These are phyloP conservation scores for Umbelopsis sp. DNA, from an alignment of 192 early-diverging fungal genomes.

Conservation along the genomic window DNA sequence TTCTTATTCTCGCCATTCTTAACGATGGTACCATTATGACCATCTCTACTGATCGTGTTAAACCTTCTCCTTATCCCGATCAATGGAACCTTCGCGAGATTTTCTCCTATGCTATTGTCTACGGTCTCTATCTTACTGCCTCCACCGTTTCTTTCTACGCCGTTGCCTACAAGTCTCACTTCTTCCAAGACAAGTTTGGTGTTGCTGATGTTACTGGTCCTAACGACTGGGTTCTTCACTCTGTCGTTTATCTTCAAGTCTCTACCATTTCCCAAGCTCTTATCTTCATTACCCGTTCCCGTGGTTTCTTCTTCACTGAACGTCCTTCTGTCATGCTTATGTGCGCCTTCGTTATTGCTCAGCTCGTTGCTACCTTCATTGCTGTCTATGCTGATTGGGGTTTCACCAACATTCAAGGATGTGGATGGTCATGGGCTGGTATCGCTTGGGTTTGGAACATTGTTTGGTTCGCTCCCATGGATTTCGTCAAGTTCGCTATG, in stretches of 20 bases:
- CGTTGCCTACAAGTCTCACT: slow-evolving; percentile 60
- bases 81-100: slow-evolving; percentile 91
- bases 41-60: slow-evolving; percentile 86
- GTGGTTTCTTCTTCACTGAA: slow-evolving; percentile 76
- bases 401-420: slow-evolving; percentile 70
- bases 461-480: slow-evolving; percentile 75
- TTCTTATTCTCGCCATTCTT: slow-evolving; percentile 87
- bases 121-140: slow-evolving; percentile 80
- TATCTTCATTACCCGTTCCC: slow-evolving; percentile 78
- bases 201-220: slow-evolving; percentile 38
- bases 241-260: slow-evolving; percentile 80
- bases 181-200: slow-evolving; percentile 56
- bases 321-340: slow-evolving; percentile 69
- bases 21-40: slow-evolving; percentile 94
- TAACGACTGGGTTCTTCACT: slow-evolving; percentile 69
- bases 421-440: slow-evolving; percentile 77
- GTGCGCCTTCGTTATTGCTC: slow-evolving; percentile 68
- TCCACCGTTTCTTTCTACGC: slow-evolving; percentile 77
- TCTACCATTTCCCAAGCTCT: slow-evolving; percentile 78
- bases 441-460: slow-evolving; percentile 82
- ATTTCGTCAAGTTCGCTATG: slow-evolving; percentile 79
- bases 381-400: slow-evolving; percentile 83
- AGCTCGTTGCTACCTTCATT: slow-evolving; percentile 78
- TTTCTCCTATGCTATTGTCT: slow-evolving; percentile 82
- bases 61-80: slow-evolving; percentile 79